Percentiles rank a stretch among this genome's conserved stretches.
These are phyloP conservation scores for Hypoxylon sp. DNA, from an alignment of 2,329 filamentous ascomycete genomes.

Conservation along the genomic window DNA sequence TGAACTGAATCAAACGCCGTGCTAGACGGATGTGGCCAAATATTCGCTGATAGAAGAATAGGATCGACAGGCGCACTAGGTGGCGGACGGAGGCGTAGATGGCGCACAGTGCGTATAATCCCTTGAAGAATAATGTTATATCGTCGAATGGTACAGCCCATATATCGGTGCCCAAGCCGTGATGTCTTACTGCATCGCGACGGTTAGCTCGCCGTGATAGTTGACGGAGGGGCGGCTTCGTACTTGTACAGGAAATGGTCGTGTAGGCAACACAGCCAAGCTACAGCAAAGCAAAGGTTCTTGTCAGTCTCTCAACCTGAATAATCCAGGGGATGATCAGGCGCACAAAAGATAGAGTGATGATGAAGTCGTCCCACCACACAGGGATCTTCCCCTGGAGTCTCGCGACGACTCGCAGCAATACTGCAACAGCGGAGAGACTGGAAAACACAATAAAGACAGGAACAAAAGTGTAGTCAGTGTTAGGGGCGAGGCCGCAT, in stretches of 20 bases:
- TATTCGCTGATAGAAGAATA: neutral
- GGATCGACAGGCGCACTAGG: neutral
- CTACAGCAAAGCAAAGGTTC: neutral
- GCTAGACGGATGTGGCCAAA: neutral
- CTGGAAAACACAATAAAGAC: neutral
- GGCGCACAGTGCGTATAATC: neutral
- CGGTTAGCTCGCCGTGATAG: neutral
- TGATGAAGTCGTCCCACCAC: constrained; percentile 1
- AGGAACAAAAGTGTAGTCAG: neutral
- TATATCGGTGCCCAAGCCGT: neutral
- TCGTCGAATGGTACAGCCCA: neutral
- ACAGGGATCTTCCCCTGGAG: neutral
- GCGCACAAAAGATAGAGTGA: neutral
- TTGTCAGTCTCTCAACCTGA: neutral
- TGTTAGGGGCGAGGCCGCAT: neutral
- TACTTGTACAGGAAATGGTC: neutral
- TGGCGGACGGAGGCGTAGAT: neutral
- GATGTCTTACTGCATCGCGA: neutral
- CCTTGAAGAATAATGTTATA: neutral
- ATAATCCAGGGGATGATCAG: neutral
- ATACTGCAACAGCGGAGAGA: neutral
- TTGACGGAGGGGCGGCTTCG: neutral
- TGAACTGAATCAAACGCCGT: neutral
- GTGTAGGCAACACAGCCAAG: constrained; percentile 2
- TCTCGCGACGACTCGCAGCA: neutral